Evolutionary conservation across 495 filamentous ascomycete species (phyloP).

Genomic region (Copromyces sp.): DNA sequence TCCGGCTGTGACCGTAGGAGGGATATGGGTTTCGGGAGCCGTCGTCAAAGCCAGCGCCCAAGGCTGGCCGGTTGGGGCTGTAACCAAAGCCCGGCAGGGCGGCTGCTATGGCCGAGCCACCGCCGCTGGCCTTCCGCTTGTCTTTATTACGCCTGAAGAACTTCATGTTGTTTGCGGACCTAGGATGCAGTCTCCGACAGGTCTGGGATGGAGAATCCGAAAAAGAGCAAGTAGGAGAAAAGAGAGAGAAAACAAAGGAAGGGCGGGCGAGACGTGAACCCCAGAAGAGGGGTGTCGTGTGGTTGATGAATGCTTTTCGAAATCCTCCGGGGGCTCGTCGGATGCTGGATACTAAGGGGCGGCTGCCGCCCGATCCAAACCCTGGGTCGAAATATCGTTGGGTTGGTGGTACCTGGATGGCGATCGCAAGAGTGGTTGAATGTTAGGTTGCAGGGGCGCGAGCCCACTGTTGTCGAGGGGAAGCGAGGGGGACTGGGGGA

Average conservation of each 20-base stretch:
- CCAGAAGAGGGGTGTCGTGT: neutral
- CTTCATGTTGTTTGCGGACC: constrained; percentile 20
- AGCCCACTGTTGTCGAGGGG: neutral
- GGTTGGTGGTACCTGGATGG: neutral
- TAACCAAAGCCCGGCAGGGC: constrained; percentile 10
- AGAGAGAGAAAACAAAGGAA: constrained; percentile 2
- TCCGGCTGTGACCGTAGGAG: neutral
- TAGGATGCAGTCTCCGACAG: neutral
- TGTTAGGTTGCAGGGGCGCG: neutral
- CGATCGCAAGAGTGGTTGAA: neutral
- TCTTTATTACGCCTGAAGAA: constrained; percentile 32
- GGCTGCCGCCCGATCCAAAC: neutral
- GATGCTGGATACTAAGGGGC: neutral
- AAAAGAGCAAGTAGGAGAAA: neutral
- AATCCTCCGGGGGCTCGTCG: neutral
- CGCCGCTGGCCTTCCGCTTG: constrained; percentile 15
- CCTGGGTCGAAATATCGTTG: neutral
- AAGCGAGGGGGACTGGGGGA: neutral
- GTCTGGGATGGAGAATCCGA: neutral
- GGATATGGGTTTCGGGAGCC: constrained; percentile 4
- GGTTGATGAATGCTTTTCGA: neutral
- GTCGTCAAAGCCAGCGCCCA: neutral
- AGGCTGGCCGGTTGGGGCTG: neutral
- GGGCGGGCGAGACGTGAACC: neutral
- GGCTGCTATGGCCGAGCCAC: constrained; percentile 2